Conservation (phyloP, 202 grass and related monocot genomes). For the Sporobolus alterniflorus region DNA sequence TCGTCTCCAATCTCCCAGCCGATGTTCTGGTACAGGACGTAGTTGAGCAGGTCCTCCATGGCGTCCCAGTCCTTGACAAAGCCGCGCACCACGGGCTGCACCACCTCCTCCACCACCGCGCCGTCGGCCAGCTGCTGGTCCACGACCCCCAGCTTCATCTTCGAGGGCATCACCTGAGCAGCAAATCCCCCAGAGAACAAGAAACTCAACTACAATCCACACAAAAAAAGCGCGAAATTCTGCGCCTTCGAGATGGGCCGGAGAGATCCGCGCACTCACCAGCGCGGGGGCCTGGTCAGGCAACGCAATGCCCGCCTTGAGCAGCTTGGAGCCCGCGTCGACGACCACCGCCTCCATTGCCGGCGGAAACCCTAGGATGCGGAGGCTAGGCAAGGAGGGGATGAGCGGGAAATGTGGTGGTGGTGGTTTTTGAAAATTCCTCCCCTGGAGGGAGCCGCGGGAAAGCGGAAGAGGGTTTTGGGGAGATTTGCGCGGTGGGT, state of each 20-base stretch:
- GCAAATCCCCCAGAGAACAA: background rate
- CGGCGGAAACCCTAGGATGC: constrained; percentile 40
- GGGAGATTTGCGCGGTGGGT: background rate
- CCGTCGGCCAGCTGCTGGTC: constrained; percentile 59
- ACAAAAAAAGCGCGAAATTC: background rate
- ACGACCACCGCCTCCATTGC: constrained; percentile 95
- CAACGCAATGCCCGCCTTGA: constrained; percentile 89
- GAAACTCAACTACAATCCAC: background rate
- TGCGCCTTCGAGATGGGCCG: background rate
- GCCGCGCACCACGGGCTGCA: constrained; percentile 86
- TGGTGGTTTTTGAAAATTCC: background rate
- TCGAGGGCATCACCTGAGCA: constrained; percentile 88
- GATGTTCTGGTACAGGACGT: constrained; percentile 87
- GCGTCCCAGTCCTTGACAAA: constrained; percentile 98
- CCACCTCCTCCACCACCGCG: constrained; percentile 69
- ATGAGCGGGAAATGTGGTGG: background rate
- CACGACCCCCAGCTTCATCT: constrained; percentile 83
- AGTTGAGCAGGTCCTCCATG: constrained; percentile 92
- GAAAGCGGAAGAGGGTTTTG: constrained; percentile 28
- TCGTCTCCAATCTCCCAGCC: constrained; percentile 99
- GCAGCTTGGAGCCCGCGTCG: constrained; percentile 93
- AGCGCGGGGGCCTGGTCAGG: constrained; percentile 87
- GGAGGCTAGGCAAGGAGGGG: background rate
- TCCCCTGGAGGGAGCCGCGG: constrained; percentile 22
- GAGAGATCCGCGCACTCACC: constrained; percentile 47